These are phyloP conservation scores for Ilyonectria mors-panacis DNA, from an alignment of 2,329 filamentous ascomycete species.

Conservation along the genomic window DNA sequence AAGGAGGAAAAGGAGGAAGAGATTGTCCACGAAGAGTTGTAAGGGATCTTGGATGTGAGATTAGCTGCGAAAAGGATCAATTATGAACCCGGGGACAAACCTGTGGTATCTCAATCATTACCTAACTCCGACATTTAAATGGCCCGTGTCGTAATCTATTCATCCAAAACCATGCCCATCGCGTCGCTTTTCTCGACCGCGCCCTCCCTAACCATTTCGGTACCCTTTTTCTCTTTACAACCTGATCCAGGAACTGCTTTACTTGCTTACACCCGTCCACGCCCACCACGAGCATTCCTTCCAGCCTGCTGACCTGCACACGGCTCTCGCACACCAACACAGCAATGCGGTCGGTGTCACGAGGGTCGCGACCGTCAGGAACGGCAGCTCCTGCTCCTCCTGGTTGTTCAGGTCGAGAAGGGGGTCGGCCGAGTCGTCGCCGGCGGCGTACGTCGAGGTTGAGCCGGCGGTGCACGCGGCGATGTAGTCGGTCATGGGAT, in stretches of 20 bases:
- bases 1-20: conserved; percentile 42
- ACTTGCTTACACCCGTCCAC: conserved; percentile 94
- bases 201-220: conserved; percentile 72
- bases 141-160: conserved; percentile 40
- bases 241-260: conserved; percentile 82
- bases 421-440: conserved; percentile 81
- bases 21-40: conserved; percentile 66
- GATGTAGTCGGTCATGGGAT: conserved; percentile 95
- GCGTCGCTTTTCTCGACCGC: conserved; percentile 64
- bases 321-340: conserved; percentile 90
- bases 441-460: conserved; percentile 75
- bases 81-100: conserved; percentile 14
- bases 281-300: conserved; percentile 93
- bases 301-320: conserved; percentile 84
- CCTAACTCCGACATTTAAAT: conserved; percentile 40
- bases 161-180: conserved; percentile 68
- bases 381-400: conserved; percentile 91
- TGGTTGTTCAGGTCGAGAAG: conserved; percentile 83
- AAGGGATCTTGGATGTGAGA: conserved; percentile 37
- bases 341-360: conserved; percentile 80
- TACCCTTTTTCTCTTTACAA: conserved; percentile 82
- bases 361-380: conserved; percentile 86
- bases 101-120: conserved; percentile 34
- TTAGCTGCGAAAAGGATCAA: conserved; percentile 34
- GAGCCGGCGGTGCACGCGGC: conserved; percentile 90